A percentile compares a stretch with the other conserved stretches of the same genome.
phyloP scores from a whole-genome alignment of 805 yeast species.

The Pichia pseudocactophila region DNA sequence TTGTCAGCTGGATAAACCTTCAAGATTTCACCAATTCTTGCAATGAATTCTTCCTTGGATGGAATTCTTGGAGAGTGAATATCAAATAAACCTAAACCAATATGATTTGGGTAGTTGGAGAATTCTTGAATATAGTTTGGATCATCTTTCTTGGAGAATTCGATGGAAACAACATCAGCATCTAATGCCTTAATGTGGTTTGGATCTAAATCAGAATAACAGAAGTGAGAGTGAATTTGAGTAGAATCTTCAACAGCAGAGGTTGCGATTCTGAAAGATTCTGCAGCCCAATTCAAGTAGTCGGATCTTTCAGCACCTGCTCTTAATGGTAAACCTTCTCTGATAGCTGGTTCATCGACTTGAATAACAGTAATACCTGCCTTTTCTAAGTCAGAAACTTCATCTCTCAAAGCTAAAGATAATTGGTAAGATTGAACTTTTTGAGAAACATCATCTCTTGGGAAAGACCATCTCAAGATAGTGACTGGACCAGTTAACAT shows the following conservation, averaged over 20 bases:
- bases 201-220: slow-evolving; percentile 99
- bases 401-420: slow-evolving; percentile 96
- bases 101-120: slow-evolving; percentile 98
- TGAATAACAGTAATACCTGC: slow-evolving; percentile 98
- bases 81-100: slow-evolving; percentile 98
- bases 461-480: slow-evolving; percentile 99
- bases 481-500: slow-evolving; percentile 99
- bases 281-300: slow-evolving; percentile 98
- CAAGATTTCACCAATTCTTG: slow-evolving; percentile 88
- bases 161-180: slow-evolving; percentile 98
- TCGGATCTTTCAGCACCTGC: slow-evolving; percentile 94
- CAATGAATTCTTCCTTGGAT: slow-evolving; percentile 90
- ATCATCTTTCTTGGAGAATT: slow-evolving; percentile 99
- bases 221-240: slow-evolving; percentile 99
- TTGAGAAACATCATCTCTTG: slow-evolving; percentile 95
- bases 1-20: slow-evolving; percentile 96
- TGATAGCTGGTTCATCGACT: slow-evolving; percentile 99
- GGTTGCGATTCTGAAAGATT: slow-evolving; percentile 98
- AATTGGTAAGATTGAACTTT: slow-evolving; percentile 93
- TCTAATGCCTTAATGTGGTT: slow-evolving; percentile 98
- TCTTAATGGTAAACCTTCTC: slow-evolving; percentile 99
- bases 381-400: slow-evolving; percentile 94
- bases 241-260: slow-evolving; percentile 93
- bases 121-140: slow-evolving; percentile 97
- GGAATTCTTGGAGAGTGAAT: slow-evolving; percentile 99